phyloP scores from a whole-genome alignment of 2,329 filamentous ascomycete species.

The Dactylellina drechsleri region DNA sequence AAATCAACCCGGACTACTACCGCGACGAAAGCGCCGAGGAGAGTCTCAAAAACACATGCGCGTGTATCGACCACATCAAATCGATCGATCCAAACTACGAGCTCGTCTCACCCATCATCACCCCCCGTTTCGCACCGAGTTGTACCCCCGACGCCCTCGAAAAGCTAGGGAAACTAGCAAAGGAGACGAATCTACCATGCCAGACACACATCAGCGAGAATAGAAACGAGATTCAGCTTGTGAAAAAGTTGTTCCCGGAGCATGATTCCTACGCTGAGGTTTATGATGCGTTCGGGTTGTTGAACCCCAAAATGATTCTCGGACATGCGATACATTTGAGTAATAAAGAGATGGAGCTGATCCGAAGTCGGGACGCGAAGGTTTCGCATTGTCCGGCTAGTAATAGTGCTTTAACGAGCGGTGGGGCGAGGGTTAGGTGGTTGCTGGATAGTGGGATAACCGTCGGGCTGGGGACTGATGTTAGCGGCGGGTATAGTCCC shows the following conservation, averaged over 20 bases:
- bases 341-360: constrained; percentile 72
- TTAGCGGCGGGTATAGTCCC: constrained; percentile 85
- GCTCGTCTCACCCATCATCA: constrained; percentile 82
- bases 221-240: constrained; percentile 75
- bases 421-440: constrained; percentile 78
- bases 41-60: constrained; percentile 68
- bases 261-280: constrained; percentile 75
- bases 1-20: constrained; percentile 78
- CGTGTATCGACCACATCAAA: constrained; percentile 73
- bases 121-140: constrained; percentile 74
- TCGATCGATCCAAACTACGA: constrained; percentile 72
- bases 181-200: constrained; percentile 72
- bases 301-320: constrained; percentile 79
- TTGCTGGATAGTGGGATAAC: constrained; percentile 78
- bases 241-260: constrained; percentile 75
- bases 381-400: constrained; percentile 87
- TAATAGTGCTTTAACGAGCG: constrained; percentile 84
- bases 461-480: constrained; percentile 89
- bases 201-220: constrained; percentile 96
- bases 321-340: constrained; percentile 85
- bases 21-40: constrained; percentile 74
- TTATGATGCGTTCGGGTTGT: constrained; percentile 77
- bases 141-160: constrained; percentile 72
- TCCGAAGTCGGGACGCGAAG: constrained; percentile 72
- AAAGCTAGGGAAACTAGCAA: constrained; percentile 72